phyloP scores from a whole-genome alignment of 768 basidiomycete species.

The Lactarius vividus region DNA sequence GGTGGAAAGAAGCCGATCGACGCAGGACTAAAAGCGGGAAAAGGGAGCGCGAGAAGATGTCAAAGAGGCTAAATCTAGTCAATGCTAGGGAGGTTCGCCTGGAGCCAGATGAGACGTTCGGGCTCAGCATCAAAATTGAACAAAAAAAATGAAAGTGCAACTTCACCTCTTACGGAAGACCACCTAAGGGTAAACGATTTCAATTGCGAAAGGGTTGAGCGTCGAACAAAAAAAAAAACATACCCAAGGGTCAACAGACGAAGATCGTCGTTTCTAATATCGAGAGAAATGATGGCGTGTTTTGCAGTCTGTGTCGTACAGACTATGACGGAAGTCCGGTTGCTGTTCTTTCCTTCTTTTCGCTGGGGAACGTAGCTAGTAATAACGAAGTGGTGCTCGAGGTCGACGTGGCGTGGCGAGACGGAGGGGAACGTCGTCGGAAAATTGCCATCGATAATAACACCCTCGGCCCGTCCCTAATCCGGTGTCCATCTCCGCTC shows the following conservation, averaged over 20 bases:
- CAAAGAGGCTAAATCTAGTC: conserved; percentile 23
- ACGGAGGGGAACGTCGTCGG: conserved; percentile 8
- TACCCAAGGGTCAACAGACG: conserved; percentile 80
- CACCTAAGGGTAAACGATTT: conserved; percentile 47
- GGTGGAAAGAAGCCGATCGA: conserved; percentile 33
- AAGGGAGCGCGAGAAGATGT: conserved; percentile 3
- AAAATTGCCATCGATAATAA: conserved; percentile 16
- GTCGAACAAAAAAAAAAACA: conserved; percentile 20
- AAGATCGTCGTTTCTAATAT: conserved; percentile 74
- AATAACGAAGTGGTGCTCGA: neutral
- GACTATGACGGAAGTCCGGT: conserved; percentile 31
- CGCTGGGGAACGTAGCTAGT: neutral
- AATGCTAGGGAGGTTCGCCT: conserved; percentile 83
- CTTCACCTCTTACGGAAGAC: conserved; percentile 68
- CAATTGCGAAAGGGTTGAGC: conserved; percentile 9
- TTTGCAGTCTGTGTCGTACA: conserved; percentile 39
- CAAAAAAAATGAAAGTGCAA: conserved; percentile 30
- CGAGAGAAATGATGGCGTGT: conserved; percentile 67
- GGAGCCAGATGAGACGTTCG: conserved; percentile 24
- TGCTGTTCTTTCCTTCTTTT: neutral
- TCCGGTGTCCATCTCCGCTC: neutral
- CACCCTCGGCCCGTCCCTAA: conserved; percentile 8
- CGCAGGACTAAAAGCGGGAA: conserved; percentile 16
- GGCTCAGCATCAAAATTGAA: conserved; percentile 8
- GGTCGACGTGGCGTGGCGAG: neutral